These are phyloP conservation scores for Aspergillus phoenicis DNA, from an alignment of 2,329 filamentous ascomycete species.

Conservation along the genomic window DNA sequence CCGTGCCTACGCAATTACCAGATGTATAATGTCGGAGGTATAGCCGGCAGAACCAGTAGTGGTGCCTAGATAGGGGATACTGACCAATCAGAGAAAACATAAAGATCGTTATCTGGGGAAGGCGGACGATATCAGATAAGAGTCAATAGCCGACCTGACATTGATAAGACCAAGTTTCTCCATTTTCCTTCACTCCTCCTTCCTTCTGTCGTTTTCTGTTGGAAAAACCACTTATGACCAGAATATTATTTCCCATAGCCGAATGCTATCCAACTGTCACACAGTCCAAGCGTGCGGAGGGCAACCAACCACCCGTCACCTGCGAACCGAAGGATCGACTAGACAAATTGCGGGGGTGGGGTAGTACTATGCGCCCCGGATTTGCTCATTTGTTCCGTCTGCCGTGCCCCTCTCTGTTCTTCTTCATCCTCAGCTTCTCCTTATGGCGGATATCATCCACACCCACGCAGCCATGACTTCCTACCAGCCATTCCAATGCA, in stretches of 20 bases:
- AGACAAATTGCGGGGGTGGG: conserved; percentile 2
- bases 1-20: no score
- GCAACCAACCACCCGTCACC: not conserved
- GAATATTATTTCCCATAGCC: no score
- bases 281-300: not conserved
- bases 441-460: conserved; percentile 6
- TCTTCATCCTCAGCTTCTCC: not conserved
- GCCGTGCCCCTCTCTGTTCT: not conserved
- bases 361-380: conserved; percentile 6
- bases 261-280: not conserved
- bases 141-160: not conserved
- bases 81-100: not conserved
- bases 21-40: no score
- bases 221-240: no score
- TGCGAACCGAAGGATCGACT: not conserved
- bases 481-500: conserved; percentile 46
- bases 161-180: not conserved
- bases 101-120: not conserved
- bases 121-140: not conserved
- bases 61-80: not conserved
- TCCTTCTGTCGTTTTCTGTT: not conserved
- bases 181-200: not conserved
- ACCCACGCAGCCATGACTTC: conserved; percentile 6
- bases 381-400: conserved; percentile 4
- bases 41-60: no score